Percentiles rank a stretch among this genome's conserved stretches.
phyloP scores from a whole-genome alignment of 1,284 basidiomycete species.

The Pholiota adiposa region DNA sequence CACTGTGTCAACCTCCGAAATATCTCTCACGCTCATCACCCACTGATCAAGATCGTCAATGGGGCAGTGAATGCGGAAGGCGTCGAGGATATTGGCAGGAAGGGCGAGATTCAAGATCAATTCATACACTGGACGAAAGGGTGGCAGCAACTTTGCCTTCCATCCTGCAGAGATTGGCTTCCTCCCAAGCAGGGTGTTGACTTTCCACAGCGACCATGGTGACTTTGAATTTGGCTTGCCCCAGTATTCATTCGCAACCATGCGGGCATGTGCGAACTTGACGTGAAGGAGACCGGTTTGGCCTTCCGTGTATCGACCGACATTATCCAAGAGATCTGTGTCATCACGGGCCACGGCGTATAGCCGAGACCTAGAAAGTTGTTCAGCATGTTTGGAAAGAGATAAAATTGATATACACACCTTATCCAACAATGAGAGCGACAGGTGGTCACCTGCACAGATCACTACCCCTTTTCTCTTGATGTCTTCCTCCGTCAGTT shows the following conservation, averaged over 20 bases:
- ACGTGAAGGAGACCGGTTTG: slow-evolving; percentile 21
- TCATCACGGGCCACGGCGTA: slow-evolving; percentile 3
- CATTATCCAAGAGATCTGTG: slow-evolving; percentile 11
- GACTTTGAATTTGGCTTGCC: slow-evolving; percentile 19
- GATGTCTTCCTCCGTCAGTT: slow-evolving; percentile 16
- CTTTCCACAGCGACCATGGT: slow-evolving; percentile 21
- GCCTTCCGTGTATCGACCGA: slow-evolving; percentile 2
- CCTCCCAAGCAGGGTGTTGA: slow-evolving; percentile 18
- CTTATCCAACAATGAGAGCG: slow-evolving; percentile 15
- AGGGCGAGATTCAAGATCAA: slow-evolving; percentile 19
- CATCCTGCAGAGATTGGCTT: slow-evolving; percentile 16
- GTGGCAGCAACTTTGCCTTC: slow-evolving; percentile 18
- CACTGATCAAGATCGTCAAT: slow-evolving; percentile 9
- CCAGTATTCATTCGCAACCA: slow-evolving; percentile 22
- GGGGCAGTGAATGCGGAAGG: slow-evolving; percentile 16
- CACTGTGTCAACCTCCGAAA: slow-evolving; percentile 2
- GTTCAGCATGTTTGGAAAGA: neutral
- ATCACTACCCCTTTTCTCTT: neutral
- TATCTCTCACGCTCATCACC: slow-evolving; percentile 3
- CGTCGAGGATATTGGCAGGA: slow-evolving; percentile 22
- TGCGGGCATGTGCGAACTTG: slow-evolving; percentile 15
- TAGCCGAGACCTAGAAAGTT: slow-evolving; percentile 12
- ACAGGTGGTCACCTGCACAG: slow-evolving; percentile 20
- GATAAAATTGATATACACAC: neutral
- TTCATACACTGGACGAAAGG: slow-evolving; percentile 17